phyloP scores from a whole-genome alignment of 2,329 filamentous ascomycete genomes.

The Pseudopyricularia javanii region DNA sequence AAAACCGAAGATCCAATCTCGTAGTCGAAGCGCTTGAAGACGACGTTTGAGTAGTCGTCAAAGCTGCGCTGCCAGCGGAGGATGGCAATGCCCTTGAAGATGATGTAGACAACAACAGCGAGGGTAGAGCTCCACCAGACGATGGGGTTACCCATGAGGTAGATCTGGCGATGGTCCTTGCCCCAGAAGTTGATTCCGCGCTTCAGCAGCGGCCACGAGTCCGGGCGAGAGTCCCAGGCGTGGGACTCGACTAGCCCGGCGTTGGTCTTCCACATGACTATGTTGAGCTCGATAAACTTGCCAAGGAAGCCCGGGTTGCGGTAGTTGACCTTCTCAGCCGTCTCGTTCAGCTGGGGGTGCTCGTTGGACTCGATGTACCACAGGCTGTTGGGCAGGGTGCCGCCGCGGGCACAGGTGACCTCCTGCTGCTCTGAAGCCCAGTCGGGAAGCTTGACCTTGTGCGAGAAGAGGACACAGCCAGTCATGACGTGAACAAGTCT shows the following conservation, averaged over 20 bases:
- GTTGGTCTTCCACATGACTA: conserved; percentile 98
- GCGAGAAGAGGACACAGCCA: conserved; percentile 89
- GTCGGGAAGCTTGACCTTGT: conserved; percentile 96
- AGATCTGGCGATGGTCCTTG: conserved; percentile 85
- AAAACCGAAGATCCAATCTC: conserved; percentile 84
- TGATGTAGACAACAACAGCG: conserved; percentile 62
- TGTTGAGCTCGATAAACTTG: conserved; percentile 95
- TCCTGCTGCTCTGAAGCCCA: conserved; percentile 99
- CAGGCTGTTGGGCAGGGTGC: conserved; percentile 87
- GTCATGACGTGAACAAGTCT: conserved; percentile 93
- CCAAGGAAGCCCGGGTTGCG: conserved; percentile 87
- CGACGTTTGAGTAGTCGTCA: conserved; percentile 68
- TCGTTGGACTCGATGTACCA: conserved; percentile 94
- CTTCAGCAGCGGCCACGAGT: conserved; percentile 81
- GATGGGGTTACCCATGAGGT: conserved; percentile 86
- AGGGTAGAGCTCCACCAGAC: conserved; percentile 87
- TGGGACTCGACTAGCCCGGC: conserved; percentile 93
- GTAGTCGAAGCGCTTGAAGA: conserved; percentile 95
- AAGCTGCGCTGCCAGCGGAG: conserved; percentile 91
- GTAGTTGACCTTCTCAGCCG: conserved; percentile 93
- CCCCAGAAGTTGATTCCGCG: conserved; percentile 99
- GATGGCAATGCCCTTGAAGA: conserved; percentile 79
- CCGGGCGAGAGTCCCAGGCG: conserved; percentile 92
- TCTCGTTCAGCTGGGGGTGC: conserved; percentile 61
- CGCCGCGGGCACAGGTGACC: conserved; percentile 89